Evolutionary conservation across 2,329 filamentous ascomycete species (phyloP).

Genomic region (Penicillium sp.): DNA sequence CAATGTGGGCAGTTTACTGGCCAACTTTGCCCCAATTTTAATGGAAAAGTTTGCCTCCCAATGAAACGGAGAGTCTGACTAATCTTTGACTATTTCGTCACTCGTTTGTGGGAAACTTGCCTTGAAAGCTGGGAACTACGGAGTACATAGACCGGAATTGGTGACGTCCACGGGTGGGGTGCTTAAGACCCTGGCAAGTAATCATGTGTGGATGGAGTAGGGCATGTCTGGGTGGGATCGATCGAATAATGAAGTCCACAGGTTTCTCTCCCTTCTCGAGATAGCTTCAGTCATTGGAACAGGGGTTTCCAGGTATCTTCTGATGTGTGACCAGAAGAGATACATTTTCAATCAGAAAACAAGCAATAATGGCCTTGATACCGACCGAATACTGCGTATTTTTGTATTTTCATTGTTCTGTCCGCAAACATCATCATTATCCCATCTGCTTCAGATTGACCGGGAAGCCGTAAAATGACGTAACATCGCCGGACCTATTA

Average conservation of each 20-base stretch:
- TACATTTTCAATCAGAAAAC: too few species aligned
- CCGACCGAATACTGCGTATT: too few species aligned
- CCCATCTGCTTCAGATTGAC: conserved; percentile 5
- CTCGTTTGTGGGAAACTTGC: background rate
- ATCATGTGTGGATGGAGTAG: conserved; percentile 3
- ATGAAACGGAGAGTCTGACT: conserved; percentile 3
- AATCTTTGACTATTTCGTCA: conserved; percentile 10
- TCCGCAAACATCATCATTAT: conserved; percentile 20
- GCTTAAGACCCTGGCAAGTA: conserved; percentile 6
- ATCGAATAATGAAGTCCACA: background rate
- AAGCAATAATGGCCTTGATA: too few species aligned
- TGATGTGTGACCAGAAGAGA: background rate
- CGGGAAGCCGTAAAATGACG: conserved; percentile 27
- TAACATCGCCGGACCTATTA: conserved; percentile 19
- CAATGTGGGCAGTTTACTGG: background rate
- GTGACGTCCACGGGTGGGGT: conserved; percentile 4
- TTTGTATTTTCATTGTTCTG: too few species aligned
- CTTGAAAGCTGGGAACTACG: conserved; percentile 1
- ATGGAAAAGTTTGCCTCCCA: too few species aligned
- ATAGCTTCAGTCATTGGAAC: background rate
- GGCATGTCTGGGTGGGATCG: too few species aligned
- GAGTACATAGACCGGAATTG: conserved; percentile 2
- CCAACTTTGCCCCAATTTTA: background rate
- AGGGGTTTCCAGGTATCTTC: background rate
- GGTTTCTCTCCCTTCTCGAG: background rate